Evolutionary conservation across 225 moss, liverwort and hornwort genomes (phyloP), one percentile per base, ranked within the genome.

Genomic region (Physcomitrium patens): DNA sequence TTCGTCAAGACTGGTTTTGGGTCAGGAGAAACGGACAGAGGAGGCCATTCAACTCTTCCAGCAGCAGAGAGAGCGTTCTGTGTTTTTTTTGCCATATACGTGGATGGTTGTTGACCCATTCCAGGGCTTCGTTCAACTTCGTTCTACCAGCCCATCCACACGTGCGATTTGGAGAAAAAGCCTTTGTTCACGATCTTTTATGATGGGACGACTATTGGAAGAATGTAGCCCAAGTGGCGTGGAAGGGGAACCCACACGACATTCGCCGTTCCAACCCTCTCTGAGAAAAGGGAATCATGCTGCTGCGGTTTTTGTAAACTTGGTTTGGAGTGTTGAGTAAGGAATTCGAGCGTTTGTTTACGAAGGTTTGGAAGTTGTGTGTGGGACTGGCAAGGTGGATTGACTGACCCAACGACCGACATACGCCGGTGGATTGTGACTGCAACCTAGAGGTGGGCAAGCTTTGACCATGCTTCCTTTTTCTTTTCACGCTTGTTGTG

Each of bases 381-480:
- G 49, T n/a, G 17, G 51, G 60, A 61, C 13, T 61, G 54, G 24
- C 8, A 8, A 15, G 50, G 60, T 44, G 27, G 59, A 8, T 43
- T 41, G 69, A 14, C 37, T 28, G 55, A 18, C 17, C 41, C n/a
- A n/a, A n/a, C n/a, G 55, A 31, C 27, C 9, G 50, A 10, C 6
- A 15, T 28, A 23, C n/a, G 50, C 15, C 9, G 22, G 68, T 50
- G 51, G 63, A n/a, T 24, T 24, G 64, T 47, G 28, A 19, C 65
- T 27, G 46, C 64, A 64, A 28, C 44, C 56, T 24, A 20, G 60
- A 66, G 76, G 70, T 75, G 53, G 52, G 71, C 71, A 67, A 14
- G 18, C 46, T 17, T 9, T 66, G 8, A 8, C 0, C 41, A 12
- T 14, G n/a, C 41, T 15, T 64, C 14, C 15, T 12, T 12, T 17